Base-by-base conservation (phyloP, 129 eudicot species). In the Kitagawia praeruptora region DNA sequence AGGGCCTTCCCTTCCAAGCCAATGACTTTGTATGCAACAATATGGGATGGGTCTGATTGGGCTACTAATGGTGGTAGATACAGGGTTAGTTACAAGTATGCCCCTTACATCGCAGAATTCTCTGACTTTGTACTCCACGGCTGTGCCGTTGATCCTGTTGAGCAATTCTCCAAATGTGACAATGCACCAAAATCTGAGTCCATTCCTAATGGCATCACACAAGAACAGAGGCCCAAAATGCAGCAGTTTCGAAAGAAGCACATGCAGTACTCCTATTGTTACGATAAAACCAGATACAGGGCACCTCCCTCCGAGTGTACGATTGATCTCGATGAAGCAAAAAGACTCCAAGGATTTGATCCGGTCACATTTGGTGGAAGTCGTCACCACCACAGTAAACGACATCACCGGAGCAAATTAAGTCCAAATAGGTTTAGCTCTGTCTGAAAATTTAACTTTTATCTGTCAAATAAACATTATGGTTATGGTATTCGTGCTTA, bases 41-140 rank as follows among this genome's bases (percentile, higher is more conserved):
- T 94, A 88, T 94, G 98, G 98, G 98, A 94, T 83, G 97, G 92
- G 14, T 94, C 98, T 3, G 84, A 82, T 64, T 94, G 98, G 98
- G 98, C 98, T 25, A 94, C 97, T 67, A 94, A 91, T 83, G 98
- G 98, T 31, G 98, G 98, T 54, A 86, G 84, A 78, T 91, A 94
- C 88, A 87, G 44, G 45, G 78, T 75, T 40, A 75, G 12, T 75
- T 75, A 75, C 44, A 93, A 92, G 82, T 89, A 89, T 39, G 96
- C 98, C 88, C 98, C 98, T 80, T 93, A 88, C 79, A 48, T 91
- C n/a, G 96, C 98, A 0, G 84, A 87, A 77, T 93, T 93, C 76
- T 89, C 98, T 11, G 82, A 93, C 80, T 84, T 93, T 11, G 93
- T 93, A 58, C 97, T 93, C 77, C 98, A 91, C 19, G 98, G 98